Base-by-base conservation (phyloP, 2,329 filamentous ascomycete genomes). In the Colletotrichum cereale region DNA sequence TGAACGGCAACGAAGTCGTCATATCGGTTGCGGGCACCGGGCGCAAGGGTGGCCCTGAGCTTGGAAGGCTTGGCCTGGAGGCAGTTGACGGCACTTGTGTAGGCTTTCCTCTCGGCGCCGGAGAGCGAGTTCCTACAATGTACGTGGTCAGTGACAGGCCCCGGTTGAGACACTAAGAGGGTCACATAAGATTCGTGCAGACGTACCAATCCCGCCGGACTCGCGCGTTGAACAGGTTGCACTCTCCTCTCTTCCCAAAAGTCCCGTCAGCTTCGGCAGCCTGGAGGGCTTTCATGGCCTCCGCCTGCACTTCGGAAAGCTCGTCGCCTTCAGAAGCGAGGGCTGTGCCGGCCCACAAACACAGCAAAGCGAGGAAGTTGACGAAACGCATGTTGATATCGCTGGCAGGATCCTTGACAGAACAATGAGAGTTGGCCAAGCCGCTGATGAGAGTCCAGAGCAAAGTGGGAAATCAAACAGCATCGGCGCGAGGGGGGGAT, bases 111-210 rank as follows among this genome's bases (percentile, higher is more conserved):
- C 31, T 73, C 67, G 12, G 73, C 73, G 8, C 73, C 75, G 42
- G 74, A 76, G 14, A 74, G 66, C 38, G 75, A 75, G 12, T 76
- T 71, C 56, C 74, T 79, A n/a, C 53, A 61, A 12, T 5, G 73
- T 1, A 29, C 12, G 24, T 48, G 7, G 21, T 52, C 24, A 62
- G 60, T 8, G 31, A n/a, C 52, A 12, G 21, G n/a, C n/a, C 24
- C 10, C 12, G 4, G 24, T 18, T 29, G 0, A 29, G n/a, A n/a
- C n/a, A 53, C 18, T 3, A n/a, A 1, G 18, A n/a, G 2, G 12
- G 21, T 21, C 18, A 10, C 2, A 7, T 16, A 21, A 14, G 10
- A 24, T 5, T 24, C 3, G 1, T 31, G 26, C 24, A 21, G 2
- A 10, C 31, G 18, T 48, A 68, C 60, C 60, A 68, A 42, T 68